These are phyloP conservation scores for Piper betle DNA, from an alignment of 164 flowering plant genomes.

Conservation along the genomic window DNA sequence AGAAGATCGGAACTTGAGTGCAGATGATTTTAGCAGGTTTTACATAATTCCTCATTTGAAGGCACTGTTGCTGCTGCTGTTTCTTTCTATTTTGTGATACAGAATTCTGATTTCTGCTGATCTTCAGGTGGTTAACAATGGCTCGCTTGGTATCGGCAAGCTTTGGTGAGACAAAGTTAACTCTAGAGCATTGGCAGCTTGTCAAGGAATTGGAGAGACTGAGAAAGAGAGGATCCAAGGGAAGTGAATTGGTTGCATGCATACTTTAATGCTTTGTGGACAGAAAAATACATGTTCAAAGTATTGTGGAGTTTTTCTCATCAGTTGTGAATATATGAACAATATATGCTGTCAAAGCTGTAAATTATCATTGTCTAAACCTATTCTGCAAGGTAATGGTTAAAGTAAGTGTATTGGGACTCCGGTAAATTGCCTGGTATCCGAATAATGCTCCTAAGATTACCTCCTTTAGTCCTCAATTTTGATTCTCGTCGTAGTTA, in stretches of 20 bases:
- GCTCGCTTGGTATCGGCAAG: slow-evolving; percentile 67
- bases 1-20: slow-evolving; percentile 57
- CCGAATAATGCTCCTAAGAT: no score
- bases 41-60: not conserved
- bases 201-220: slow-evolving; percentile 75
- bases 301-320: no score
- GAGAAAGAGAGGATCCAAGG: slow-evolving; percentile 48
- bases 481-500: no score
- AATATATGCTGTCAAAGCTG: no score
- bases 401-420: not conserved
- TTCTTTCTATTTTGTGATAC: not conserved
- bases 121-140: slow-evolving; percentile 74
- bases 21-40: slow-evolving; percentile 76
- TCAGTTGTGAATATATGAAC: no score
- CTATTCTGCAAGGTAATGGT: no score
- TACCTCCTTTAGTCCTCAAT: no score
- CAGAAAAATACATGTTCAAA: no score
- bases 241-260: not conserved
- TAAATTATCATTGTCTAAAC: no score
- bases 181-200: slow-evolving; percentile 87
- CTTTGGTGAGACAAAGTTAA: slow-evolving; percentile 56
- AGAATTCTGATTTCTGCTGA: not conserved
- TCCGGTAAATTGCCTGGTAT: not conserved
- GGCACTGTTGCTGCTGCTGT: not conserved
- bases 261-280: no score